Evolutionary conservation across 805 yeast species (phyloP).

Genomic region (Metschnikowia kofuensis): DNA sequence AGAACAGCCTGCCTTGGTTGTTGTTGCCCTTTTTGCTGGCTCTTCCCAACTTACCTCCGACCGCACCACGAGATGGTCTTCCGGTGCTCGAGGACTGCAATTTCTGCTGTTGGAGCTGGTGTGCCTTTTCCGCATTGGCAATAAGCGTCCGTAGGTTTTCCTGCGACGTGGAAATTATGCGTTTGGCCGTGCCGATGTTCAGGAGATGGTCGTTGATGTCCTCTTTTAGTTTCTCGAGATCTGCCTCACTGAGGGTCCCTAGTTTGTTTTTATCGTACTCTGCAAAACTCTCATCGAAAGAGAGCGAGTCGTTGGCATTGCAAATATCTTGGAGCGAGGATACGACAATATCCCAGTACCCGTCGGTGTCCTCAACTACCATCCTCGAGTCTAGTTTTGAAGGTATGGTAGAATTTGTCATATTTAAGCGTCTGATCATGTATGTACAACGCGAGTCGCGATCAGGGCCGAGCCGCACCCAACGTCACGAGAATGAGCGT

Average conservation of each 20-base stretch:
- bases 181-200: conserved; percentile 50
- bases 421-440: too few species aligned
- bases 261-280: conserved; percentile 26
- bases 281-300: conserved; percentile 44
- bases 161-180: conserved; percentile 38
- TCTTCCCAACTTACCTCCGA: conserved; percentile 14
- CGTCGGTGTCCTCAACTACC: conserved; percentile 41
- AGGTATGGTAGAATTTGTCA: too few species aligned
- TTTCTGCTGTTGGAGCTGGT: conserved; percentile 13
- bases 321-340: conserved; percentile 68
- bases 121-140: conserved; percentile 18
- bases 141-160: conserved; percentile 49
- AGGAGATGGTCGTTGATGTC: conserved; percentile 51
- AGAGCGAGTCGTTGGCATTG: conserved; percentile 53
- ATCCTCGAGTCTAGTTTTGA: background rate
- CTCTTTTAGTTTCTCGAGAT: conserved; percentile 39
- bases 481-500: too few species aligned
- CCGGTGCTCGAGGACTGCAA: conserved; percentile 9
- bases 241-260: conserved; percentile 33
- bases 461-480: too few species aligned
- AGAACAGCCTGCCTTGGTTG: conserved; percentile 44
- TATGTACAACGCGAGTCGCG: too few species aligned
- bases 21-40: conserved; percentile 18
- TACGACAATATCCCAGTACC: conserved; percentile 66
- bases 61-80: conserved; percentile 12